phyloP scores from a whole-genome alignment of 2,329 filamentous ascomycete species.

The Daldinia sp. region DNA sequence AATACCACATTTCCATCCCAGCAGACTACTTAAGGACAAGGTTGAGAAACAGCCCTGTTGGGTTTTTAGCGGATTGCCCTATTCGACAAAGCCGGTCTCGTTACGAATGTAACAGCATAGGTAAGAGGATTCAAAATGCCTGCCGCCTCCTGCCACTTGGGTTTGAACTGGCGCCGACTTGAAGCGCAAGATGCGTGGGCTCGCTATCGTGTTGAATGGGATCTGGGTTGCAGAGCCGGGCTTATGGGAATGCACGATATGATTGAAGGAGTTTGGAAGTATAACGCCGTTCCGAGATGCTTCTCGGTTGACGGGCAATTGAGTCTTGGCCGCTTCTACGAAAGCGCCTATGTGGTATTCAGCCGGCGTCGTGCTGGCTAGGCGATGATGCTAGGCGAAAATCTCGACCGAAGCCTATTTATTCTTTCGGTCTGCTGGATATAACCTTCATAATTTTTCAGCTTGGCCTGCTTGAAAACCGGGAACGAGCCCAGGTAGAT shows the following conservation, averaged over 20 bases:
- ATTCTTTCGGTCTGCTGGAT: slow-evolving; percentile 26
- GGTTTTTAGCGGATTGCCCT: slow-evolving; percentile 29
- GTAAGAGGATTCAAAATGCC: slow-evolving; percentile 21
- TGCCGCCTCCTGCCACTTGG: slow-evolving; percentile 15
- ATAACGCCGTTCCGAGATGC: slow-evolving; percentile 15
- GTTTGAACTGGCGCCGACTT: slow-evolving; percentile 26
- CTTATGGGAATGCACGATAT: background rate
- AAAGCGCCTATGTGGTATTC: slow-evolving; percentile 22
- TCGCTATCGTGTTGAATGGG: slow-evolving; percentile 2
- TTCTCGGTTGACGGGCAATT: slow-evolving; percentile 26
- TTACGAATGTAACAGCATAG: slow-evolving; percentile 32
- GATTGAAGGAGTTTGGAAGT: slow-evolving; percentile 7
- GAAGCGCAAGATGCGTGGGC: slow-evolving; percentile 2
- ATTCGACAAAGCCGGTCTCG: slow-evolving; percentile 28
- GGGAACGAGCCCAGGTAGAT: slow-evolving; percentile 18
- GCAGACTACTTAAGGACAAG: slow-evolving; percentile 19
- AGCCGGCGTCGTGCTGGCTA: slow-evolving; percentile 27
- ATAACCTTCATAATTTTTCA: slow-evolving; percentile 29
- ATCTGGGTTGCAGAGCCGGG: background rate
- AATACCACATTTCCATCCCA: slow-evolving; percentile 31
- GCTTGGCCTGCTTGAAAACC: slow-evolving; percentile 30
- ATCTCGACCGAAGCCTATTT: slow-evolving; percentile 35
- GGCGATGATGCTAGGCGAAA: slow-evolving; percentile 29
- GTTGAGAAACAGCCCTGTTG: slow-evolving; percentile 32
- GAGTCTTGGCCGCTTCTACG: slow-evolving; percentile 26